Evolutionary conservation across 768 basidiomycete species (phyloP).

Genomic region (Naganishia antarctica): DNA sequence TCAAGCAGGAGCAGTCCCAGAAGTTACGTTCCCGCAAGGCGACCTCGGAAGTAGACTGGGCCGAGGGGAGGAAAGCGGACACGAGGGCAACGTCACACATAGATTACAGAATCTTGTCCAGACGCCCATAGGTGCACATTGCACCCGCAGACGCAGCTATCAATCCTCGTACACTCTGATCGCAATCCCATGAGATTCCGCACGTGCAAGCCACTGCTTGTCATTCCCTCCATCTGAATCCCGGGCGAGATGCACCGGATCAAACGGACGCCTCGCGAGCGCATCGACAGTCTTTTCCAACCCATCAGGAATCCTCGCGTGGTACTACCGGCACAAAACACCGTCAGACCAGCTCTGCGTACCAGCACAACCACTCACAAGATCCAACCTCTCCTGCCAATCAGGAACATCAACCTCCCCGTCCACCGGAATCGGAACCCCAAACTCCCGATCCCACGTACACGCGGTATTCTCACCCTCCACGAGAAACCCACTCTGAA

Average conservation of each 20-base stretch:
- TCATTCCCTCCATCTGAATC: not conserved
- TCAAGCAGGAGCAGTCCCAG: constrained; percentile 7
- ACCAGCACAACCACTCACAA: not conserved
- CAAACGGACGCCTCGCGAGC: not conserved
- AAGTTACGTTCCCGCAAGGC: constrained; percentile 2
- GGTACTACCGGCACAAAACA: not conserved
- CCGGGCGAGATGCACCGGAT: not conserved
- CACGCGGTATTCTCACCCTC: not conserved
- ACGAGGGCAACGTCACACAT: constrained; percentile 9
- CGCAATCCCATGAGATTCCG: constrained; percentile 7
- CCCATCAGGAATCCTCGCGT: not conserved
- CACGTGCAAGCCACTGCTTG: not conserved
- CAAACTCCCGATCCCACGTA: constrained; percentile 16
- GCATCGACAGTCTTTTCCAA: not conserved
- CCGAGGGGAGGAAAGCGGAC: not conserved
- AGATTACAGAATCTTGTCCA: constrained; percentile 17
- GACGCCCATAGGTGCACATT: not conserved
- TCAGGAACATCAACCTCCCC: not conserved
- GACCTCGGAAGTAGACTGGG: not conserved
- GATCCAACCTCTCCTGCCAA: constrained; percentile 16
- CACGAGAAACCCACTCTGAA: not conserved
- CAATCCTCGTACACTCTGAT: constrained; percentile 12
- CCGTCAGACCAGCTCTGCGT: no score
- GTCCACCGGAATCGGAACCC: not conserved
- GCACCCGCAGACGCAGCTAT: not conserved